Conservation (phyloP, 805 yeast genomes). For the Teunomyces pallodes region DNA sequence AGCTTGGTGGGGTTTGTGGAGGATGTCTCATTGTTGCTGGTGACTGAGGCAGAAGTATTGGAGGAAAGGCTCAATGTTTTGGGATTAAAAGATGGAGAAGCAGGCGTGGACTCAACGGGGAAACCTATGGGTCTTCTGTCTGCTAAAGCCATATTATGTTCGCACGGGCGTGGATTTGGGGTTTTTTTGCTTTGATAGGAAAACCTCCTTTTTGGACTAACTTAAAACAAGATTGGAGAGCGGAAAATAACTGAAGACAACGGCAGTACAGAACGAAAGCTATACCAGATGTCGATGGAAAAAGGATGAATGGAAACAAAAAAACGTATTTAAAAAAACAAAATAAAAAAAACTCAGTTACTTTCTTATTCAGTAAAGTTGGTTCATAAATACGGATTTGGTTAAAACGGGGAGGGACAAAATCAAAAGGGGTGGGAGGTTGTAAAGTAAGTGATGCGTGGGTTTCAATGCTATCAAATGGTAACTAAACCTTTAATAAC, state of each 20-base stretch:
- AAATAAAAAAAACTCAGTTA: conserved; percentile 7
- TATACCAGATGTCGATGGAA: conserved; percentile 4
- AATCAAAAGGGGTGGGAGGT: background rate
- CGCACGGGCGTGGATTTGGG: background rate
- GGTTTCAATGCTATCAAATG: background rate
- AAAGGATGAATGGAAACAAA: conserved; percentile 5
- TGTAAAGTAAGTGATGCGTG: background rate
- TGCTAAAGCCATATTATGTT: conserved; percentile 55
- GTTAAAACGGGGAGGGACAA: background rate
- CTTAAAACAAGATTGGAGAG: no score
- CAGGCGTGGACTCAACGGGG: conserved; percentile 48
- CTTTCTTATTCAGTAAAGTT: conserved; percentile 4
- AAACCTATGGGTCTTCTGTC: conserved; percentile 63
- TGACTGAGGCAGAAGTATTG: background rate
- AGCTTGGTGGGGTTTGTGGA: conserved; percentile 1
- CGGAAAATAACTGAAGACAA: conserved; percentile 7
- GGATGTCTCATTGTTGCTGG: background rate
- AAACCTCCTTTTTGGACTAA: background rate
- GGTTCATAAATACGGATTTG: conserved; percentile 5
- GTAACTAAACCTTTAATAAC: conserved; percentile 5
- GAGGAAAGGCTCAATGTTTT: conserved; percentile 16
- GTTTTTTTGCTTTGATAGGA: background rate
- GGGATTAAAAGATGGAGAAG: conserved; percentile 42
- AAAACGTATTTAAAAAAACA: background rate
- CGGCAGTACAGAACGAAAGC: background rate